phyloP scores from a whole-genome alignment of 805 yeast species.

The Zygosaccharomyces kombuchaensis region DNA sequence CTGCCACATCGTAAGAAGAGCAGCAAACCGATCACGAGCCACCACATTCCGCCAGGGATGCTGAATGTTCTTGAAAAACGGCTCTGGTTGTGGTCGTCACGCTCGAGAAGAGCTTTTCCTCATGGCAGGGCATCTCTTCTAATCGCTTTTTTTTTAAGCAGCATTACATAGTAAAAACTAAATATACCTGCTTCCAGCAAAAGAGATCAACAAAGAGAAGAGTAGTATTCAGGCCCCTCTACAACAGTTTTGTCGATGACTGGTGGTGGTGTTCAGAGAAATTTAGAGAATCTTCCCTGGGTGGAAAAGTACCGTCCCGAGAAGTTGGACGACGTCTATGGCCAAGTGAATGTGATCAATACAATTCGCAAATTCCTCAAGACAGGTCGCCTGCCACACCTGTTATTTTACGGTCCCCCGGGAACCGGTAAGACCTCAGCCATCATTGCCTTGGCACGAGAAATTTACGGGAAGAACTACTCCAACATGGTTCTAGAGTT shows the following conservation, averaged over 20 bases:
- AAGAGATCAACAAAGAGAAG: not conserved
- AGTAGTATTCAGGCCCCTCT: not conserved
- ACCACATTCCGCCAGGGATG: slow-evolving; percentile 4
- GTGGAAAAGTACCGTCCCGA: slow-evolving; percentile 94
- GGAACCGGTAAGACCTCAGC: slow-evolving; percentile 94
- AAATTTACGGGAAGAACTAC: slow-evolving; percentile 77
- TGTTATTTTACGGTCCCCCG: slow-evolving; percentile 92
- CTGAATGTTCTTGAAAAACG: not conserved
- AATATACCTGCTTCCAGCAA: not conserved
- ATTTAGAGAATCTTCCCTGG: slow-evolving; percentile 64
- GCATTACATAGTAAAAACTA: not conserved
- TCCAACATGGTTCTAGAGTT: slow-evolving; percentile 88
- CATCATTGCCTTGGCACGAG: slow-evolving; percentile 79
- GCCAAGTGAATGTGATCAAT: slow-evolving; percentile 80
- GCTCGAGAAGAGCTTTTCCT: not conserved
- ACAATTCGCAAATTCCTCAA: slow-evolving; percentile 82
- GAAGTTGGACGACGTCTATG: slow-evolving; percentile 80
- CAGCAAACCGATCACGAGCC: slow-evolving; percentile 1
- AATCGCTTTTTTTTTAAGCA: not conserved
- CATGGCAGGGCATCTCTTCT: not conserved
- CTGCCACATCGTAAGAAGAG: not conserved
- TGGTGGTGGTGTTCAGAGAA: slow-evolving; percentile 7
- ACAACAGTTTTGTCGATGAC: not conserved
- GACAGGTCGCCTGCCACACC: slow-evolving; percentile 82
- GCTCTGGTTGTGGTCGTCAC: not conserved